Evolutionary conservation across 2,329 filamentous ascomycete genomes (phyloP).

Genomic region (Colletotrichum tanaceti): DNA sequence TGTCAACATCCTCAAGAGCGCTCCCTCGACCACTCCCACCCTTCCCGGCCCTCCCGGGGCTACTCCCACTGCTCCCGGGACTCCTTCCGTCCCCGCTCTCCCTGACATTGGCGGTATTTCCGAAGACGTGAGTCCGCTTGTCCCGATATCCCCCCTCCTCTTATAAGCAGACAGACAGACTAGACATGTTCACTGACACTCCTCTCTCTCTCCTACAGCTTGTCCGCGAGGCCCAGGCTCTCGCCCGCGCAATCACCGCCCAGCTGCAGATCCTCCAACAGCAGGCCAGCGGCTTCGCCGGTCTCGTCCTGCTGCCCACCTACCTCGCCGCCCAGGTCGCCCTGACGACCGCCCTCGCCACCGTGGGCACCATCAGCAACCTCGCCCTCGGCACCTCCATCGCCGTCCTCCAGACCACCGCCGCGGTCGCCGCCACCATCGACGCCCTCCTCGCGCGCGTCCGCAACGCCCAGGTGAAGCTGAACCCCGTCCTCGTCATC

Average conservation of each 20-base stretch:
- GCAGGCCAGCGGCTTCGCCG: background rate
- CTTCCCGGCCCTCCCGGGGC: background rate
- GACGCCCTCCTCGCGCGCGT: background rate
- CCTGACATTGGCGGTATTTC: background rate
- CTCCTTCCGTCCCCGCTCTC: background rate
- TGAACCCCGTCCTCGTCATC: slow-evolving; percentile 5
- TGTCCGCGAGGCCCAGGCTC: background rate
- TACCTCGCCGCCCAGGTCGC: background rate
- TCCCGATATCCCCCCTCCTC: no score
- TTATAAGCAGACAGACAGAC: no score
- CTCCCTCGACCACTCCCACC: no score
- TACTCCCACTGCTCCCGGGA: background rate
- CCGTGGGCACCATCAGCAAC: background rate
- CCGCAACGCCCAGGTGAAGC: slow-evolving; percentile 2
- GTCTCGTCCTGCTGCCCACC: background rate
- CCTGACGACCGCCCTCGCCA: background rate
- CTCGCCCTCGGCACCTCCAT: background rate
- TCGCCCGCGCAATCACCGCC: background rate
- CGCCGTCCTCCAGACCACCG: background rate
- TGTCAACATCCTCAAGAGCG: background rate
- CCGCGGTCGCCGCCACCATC: background rate
- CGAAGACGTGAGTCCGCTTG: background rate
- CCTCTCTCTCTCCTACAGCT: background rate
- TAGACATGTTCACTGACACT: no score
- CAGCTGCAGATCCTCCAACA: background rate